Percentiles rank a stretch among this genome's conserved stretches.
These are phyloP conservation scores for Lentinula detonsa DNA, from an alignment of 768 basidiomycete species.

Conservation along the genomic window DNA sequence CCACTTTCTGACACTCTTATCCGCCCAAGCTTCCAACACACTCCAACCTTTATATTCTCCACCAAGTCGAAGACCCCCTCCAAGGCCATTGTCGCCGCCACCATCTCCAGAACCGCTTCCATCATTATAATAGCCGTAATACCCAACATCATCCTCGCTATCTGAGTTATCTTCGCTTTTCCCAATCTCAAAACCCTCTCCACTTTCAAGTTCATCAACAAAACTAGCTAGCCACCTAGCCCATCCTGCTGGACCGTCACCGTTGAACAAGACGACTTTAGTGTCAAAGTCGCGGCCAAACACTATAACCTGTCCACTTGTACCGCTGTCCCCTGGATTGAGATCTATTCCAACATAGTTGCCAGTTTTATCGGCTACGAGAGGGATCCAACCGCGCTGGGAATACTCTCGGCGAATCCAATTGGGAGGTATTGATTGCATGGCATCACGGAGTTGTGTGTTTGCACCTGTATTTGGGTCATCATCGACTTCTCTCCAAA, in stretches of 20 bases:
- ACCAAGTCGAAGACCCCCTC: constrained; percentile 65
- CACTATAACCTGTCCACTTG: constrained; percentile 89
- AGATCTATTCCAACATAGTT: constrained; percentile 97
- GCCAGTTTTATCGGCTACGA: constrained; percentile 88
- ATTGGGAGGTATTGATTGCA: constrained; percentile 84
- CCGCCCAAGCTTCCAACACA: constrained; percentile 91
- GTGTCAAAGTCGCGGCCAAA: constrained; percentile 99
- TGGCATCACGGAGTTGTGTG: constrained; percentile 57
- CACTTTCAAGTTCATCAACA: constrained; percentile 86
- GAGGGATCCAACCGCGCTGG: constrained; percentile 93
- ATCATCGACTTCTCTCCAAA: constrained; percentile 91
- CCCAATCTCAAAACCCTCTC: constrained; percentile 84
- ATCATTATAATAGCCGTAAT: constrained; percentile 83
- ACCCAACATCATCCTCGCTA: constrained; percentile 81
- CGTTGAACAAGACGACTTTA: constrained; percentile 91
- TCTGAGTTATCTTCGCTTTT: constrained; percentile 54
- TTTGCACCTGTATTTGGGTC: constrained; percentile 86
- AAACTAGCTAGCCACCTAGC: constrained; percentile 90
- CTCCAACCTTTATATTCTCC: constrained; percentile 93
- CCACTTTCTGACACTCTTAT: constrained; percentile 84
- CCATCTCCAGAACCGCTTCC: constrained; percentile 75
- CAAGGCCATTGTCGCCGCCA: constrained; percentile 65
- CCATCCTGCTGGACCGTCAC: constrained; percentile 91
- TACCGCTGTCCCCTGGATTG: constrained; percentile 73
- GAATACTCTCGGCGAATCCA: constrained; percentile 92